A percentile compares a stretch with the other conserved stretches of the same genome.
These are phyloP conservation scores for Trichoderma sp. DNA, from an alignment of 2,329 filamentous ascomycete genomes.

Conservation along the genomic window DNA sequence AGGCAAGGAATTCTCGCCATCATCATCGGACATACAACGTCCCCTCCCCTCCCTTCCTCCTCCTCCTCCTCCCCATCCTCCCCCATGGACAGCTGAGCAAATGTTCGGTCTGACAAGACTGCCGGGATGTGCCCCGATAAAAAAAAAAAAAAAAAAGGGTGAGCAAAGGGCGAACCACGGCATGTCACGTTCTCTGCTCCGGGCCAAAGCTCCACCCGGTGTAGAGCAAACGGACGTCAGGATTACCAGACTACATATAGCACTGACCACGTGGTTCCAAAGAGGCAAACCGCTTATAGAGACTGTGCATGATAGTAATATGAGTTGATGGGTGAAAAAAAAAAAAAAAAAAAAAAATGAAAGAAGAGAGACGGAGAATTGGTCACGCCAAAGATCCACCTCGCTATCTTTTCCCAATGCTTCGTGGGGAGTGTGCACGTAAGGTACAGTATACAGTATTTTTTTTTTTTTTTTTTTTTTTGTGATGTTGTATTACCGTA, in stretches of 20 bases:
- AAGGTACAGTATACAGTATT: not conserved
- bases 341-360: no score
- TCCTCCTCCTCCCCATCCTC: no score
- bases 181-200: conserved; percentile 15
- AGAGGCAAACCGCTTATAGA: conserved; percentile 16
- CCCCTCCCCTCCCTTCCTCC: no score
- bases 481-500: no score
- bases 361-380: not conserved
- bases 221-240: conserved; percentile 12
- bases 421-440: not conserved
- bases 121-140: not conserved
- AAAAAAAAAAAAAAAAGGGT: not conserved
- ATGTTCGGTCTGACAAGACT: conserved; percentile 3
- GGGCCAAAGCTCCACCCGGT: not conserved
- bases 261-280: conserved; percentile 20
- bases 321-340: not conserved
- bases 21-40: not conserved
- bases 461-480: no score
- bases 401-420: not conserved
- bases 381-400: conserved; percentile 1
- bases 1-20: not conserved
- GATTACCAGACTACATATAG: conserved; percentile 13
- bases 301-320: conserved; percentile 1
- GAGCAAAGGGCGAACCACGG: conserved; percentile 9
- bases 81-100: conserved; percentile 3